Evolutionary conservation across 768 basidiomycete genomes (phyloP), one percentile per base, ranked within the genome.

Genomic region (Termitomyces sp.): DNA sequence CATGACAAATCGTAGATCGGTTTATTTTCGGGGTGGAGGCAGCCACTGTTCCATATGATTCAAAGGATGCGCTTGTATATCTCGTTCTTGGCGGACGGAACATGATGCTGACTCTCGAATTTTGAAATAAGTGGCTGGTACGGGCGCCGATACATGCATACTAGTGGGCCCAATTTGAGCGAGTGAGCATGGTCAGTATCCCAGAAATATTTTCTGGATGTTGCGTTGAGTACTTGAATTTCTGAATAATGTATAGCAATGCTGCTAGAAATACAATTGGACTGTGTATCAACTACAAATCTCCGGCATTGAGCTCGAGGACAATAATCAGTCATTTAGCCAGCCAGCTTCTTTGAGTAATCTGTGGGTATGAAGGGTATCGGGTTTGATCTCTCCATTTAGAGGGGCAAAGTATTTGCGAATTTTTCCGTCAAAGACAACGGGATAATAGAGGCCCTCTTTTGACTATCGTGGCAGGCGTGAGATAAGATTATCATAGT

Each of bases 341-440:
- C 78, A 83, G 5, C 83, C 84, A 50, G 78, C 81, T 7, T 78
- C 76, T 58, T 73, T 71, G 29, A 89, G 73, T 60, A 88, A 66
- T 37, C 66, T 60, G n/a, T 80, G 78, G 2, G 82, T 76, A 59
- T 80, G 74, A 25, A 70, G 56, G 0, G 65, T 80, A 67, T 89
- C 79, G 3, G 87, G 86, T 70, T 88, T 89, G 58, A 88, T 79
- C 62, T 87, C 86, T 17, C 86, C 87, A 57, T 87, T 83, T 53
- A 85, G 72, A 6, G 87, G 86, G 2, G 86, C 80, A 67, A 85
- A 83, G 68, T 83, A 85, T 69, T 83, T 86, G 38, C 86, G 81
- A 37, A 84, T 68, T 58, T 78, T 79, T 59, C 68, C 71, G 51
- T 77, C 72, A 60, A 82, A 86, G 52, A 79, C 70, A 37, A 83